Conservation (phyloP, 2,329 filamentous ascomycete genomes). For the Cyanodermella asteris region DNA sequence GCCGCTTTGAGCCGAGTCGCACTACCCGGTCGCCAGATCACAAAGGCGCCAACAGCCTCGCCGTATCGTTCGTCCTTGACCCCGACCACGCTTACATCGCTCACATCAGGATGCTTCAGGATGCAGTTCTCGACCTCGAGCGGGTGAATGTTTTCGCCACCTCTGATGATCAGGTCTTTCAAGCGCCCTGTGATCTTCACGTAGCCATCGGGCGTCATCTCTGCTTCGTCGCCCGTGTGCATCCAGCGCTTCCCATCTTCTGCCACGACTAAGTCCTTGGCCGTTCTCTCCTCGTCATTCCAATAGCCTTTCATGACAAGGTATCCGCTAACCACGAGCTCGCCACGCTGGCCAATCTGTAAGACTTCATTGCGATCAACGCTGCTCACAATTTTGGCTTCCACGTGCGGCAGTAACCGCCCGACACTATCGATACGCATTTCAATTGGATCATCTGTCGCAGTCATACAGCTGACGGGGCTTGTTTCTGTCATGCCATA, state of each 20-base stretch:
- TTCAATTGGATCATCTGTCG: slow-evolving; percentile 48
- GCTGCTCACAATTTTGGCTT: slow-evolving; percentile 55
- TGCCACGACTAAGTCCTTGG: slow-evolving; percentile 41
- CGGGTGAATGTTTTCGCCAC: slow-evolving; percentile 90
- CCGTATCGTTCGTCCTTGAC: slow-evolving; percentile 65
- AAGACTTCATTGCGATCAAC: slow-evolving; percentile 36
- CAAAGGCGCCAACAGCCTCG: slow-evolving; percentile 68
- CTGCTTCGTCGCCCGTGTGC: slow-evolving; percentile 76
- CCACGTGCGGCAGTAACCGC: slow-evolving; percentile 61
- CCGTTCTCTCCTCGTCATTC: slow-evolving; percentile 47
- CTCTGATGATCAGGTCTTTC: slow-evolving; percentile 88
- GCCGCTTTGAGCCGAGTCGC: slow-evolving; percentile 30
- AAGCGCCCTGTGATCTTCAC: slow-evolving; percentile 75
- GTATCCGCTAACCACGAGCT: slow-evolving; percentile 68
- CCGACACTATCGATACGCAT: slow-evolving; percentile 61
- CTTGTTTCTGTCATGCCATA: slow-evolving; percentile 92
- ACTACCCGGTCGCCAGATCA: slow-evolving; percentile 32
- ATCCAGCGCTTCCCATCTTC: slow-evolving; percentile 51
- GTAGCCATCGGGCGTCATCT: slow-evolving; percentile 65
- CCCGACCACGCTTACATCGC: slow-evolving; percentile 65
- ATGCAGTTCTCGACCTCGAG: slow-evolving; percentile 81
- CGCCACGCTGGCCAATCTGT: slow-evolving; percentile 45
- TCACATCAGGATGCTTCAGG: slow-evolving; percentile 46
- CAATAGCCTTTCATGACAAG: slow-evolving; percentile 83
- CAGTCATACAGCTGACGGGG: slow-evolving; percentile 53